A percentile compares a stretch with the other conserved stretches of the same genome.
Evolutionary conservation across 768 basidiomycete species (phyloP).

Genomic region (Termitomyces titanicus): DNA sequence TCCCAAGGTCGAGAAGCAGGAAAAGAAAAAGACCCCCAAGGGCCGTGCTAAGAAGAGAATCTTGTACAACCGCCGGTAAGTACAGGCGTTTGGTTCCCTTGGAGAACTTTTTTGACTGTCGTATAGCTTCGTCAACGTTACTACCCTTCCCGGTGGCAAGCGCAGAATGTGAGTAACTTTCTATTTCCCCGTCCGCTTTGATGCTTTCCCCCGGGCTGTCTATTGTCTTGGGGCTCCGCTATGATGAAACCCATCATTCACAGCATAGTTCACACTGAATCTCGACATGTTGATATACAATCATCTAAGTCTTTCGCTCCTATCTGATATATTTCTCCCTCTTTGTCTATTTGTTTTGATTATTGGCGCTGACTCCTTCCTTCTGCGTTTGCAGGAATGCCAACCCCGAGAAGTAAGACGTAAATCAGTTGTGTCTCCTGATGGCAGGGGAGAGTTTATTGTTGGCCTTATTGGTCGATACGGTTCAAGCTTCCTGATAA

Average conservation of each 20-base stretch:
- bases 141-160: constrained; percentile 87
- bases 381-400: constrained; percentile 48
- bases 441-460: background rate
- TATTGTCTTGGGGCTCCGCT: background rate
- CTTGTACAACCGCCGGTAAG: constrained; percentile 11
- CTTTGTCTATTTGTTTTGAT: background rate
- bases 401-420: constrained; percentile 60
- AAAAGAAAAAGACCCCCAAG: constrained; percentile 98
- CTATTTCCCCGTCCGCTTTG: too few relatives aligned
- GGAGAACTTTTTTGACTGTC: constrained; percentile 50
- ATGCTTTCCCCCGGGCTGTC: background rate
- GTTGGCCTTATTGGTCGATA: constrained; percentile 2
- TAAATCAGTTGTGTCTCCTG: background rate
- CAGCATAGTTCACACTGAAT: constrained; percentile 99
- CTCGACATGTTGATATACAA: constrained; percentile 72
- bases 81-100: background rate
- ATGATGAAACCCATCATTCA: constrained; percentile 53
- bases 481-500: constrained; percentile 1
- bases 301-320: constrained; percentile 99
- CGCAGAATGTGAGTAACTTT: constrained; percentile 82
- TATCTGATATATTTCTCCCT: constrained; percentile 68
- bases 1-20: constrained; percentile 97
- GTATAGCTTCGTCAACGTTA: constrained; percentile 88
- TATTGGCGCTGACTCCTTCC: constrained; percentile 20
- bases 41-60: constrained; percentile 91